Conservation (phyloP, 495 filamentous ascomycete genomes). For the Rhizodiscina lignyota region DNA sequence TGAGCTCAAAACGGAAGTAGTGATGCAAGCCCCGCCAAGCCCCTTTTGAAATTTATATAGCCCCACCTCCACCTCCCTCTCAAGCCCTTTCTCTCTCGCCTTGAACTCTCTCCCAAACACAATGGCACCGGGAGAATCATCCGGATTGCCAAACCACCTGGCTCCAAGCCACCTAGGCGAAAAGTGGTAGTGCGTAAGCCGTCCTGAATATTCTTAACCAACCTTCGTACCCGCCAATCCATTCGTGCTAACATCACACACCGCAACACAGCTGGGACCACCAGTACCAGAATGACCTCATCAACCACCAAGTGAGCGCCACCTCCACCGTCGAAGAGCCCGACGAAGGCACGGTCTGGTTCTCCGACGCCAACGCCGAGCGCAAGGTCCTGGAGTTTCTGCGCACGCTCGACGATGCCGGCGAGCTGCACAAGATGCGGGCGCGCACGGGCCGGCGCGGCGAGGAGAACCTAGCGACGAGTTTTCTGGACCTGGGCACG, state of each 20-base stretch:
- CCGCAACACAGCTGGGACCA: constrained; percentile 55
- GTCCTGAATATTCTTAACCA: not conserved
- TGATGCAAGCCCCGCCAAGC: too few species aligned
- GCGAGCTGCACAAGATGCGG: constrained; percentile 4
- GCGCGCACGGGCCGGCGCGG: constrained; percentile 1
- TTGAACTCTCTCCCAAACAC: too few species aligned
- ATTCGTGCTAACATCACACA: constrained; percentile 1
- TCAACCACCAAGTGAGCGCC: constrained; percentile 35
- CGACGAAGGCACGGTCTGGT: constrained; percentile 60
- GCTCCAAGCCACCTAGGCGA: constrained; percentile 49
- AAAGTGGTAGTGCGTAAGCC: constrained; percentile 44
- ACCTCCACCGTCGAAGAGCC: constrained; percentile 26
- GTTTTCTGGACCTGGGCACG: constrained; percentile 66
- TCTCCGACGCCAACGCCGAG: constrained; percentile 55
- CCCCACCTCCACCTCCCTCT: too few species aligned
- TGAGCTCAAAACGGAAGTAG: too few species aligned
- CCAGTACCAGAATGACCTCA: constrained; percentile 42
- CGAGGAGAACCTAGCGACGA: constrained; percentile 9
- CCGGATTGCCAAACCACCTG: too few species aligned
- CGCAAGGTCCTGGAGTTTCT: constrained; percentile 42
- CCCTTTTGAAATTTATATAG: too few species aligned
- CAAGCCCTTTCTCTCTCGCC: too few species aligned
- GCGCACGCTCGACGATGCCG: constrained; percentile 12
- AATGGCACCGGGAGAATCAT: too few species aligned
- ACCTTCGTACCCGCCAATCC: constrained; percentile 1